These are phyloP conservation scores for Geotrichum ghanense DNA, from an alignment of 805 yeast species.

Conservation along the genomic window DNA sequence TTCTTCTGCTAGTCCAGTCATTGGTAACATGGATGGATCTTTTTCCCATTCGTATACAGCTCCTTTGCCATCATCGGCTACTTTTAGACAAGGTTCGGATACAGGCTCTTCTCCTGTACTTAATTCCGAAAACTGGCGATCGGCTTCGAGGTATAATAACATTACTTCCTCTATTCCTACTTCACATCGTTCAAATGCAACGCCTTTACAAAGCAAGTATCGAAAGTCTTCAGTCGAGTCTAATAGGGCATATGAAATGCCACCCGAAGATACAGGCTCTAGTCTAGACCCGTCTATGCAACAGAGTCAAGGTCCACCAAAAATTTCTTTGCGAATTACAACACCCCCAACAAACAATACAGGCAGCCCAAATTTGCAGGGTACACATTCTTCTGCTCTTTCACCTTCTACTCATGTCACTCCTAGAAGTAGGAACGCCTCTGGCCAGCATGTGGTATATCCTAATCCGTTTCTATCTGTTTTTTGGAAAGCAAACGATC, in stretches of 20 bases:
- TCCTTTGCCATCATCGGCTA: too few species aligned
- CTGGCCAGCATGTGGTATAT: constrained; percentile 2
- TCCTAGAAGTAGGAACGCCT: neutral
- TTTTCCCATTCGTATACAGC: too few species aligned
- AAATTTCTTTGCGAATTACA: neutral
- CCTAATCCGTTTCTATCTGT: constrained; percentile 12
- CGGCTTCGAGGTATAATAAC: neutral
- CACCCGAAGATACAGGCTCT: neutral
- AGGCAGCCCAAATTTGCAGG: neutral
- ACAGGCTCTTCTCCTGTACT: too few species aligned
- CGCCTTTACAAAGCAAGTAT: too few species aligned
- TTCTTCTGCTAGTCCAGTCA: neutral
- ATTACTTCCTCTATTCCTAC: too few species aligned
- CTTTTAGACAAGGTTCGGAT: too few species aligned
- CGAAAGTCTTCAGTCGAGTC: neutral
- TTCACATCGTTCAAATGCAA: too few species aligned
- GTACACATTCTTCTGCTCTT: neutral
- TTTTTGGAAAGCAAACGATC: constrained; percentile 40
- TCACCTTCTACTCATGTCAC: neutral
- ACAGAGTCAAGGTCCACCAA: neutral
- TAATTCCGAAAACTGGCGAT: neutral
- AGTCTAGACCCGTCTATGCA: neutral
- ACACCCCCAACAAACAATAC: neutral
- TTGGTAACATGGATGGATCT: too few species aligned
- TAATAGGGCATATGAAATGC: neutral